Evolutionary conservation across 169 alveolate genomes (phyloP).

Genomic region (Plasmodium reichenowi): DNA sequence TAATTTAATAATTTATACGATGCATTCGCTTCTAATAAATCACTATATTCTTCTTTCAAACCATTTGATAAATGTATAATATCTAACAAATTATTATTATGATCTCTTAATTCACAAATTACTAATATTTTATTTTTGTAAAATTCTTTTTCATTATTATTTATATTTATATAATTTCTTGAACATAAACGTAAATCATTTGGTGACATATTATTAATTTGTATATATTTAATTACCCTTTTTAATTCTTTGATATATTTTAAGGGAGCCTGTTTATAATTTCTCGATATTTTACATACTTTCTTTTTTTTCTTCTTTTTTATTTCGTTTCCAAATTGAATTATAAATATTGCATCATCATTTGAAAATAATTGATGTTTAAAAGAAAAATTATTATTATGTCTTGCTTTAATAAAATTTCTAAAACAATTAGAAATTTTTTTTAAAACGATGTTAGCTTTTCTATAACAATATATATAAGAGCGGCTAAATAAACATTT

Average conservation of each 20-base stretch:
- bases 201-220: not conserved
- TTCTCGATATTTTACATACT: not conserved
- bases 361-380: slow-evolving; percentile 26
- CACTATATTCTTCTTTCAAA: not conserved
- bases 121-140: slow-evolving; percentile 18
- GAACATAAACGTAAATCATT: not conserved
- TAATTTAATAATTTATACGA: not conserved
- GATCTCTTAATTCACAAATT: slow-evolving; percentile 62
- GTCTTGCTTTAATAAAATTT: slow-evolving; percentile 62
- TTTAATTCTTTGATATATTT: slow-evolving; percentile 57
- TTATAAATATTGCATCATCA: slow-evolving; percentile 31
- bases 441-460: slow-evolving; percentile 40
- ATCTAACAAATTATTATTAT: slow-evolving; percentile 54
- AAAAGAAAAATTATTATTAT: slow-evolving; percentile 27
- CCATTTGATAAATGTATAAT: slow-evolving; percentile 42
- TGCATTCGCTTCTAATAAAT: not conserved
- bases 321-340: not conserved
- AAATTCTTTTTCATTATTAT: not conserved
- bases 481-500: no score
- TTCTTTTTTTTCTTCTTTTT: slow-evolving; percentile 15
- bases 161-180: not conserved
- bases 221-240: slow-evolving; percentile 34
- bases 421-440: slow-evolving; percentile 28
- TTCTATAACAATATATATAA: slow-evolving; percentile 33
- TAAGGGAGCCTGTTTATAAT: slow-evolving; percentile 8